phyloP scores from a whole-genome alignment of 2,329 filamentous ascomycete genomes.

The Elsinoe necatrix region DNA sequence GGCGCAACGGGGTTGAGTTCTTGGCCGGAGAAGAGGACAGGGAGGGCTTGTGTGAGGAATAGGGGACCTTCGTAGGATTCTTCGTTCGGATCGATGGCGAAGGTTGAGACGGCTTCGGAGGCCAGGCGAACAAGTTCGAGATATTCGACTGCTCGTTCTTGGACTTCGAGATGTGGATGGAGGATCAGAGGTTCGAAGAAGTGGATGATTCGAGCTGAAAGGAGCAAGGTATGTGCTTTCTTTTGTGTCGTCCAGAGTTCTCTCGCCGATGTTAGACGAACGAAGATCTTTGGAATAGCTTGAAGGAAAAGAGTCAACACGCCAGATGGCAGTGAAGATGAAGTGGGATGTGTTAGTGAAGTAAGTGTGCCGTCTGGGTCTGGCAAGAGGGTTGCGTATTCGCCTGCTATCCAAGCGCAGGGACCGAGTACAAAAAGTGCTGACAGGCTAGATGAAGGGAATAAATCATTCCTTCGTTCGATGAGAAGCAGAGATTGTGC shows the following conservation, averaged over 20 bases:
- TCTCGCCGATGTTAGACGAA: slow-evolving; percentile 57
- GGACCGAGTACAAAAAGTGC: slow-evolving; percentile 61
- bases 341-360: slow-evolving; percentile 61
- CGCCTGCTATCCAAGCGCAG: slow-evolving; percentile 77
- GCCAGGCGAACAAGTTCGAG: slow-evolving; percentile 81
- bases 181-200: slow-evolving; percentile 69
- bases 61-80: slow-evolving; percentile 72
- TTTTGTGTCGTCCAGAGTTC: slow-evolving; percentile 63
- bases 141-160: slow-evolving; percentile 89
- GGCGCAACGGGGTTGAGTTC: slow-evolving; percentile 85
- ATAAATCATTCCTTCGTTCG: slow-evolving; percentile 51
- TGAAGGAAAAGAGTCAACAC: slow-evolving; percentile 75
- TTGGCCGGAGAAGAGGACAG: slow-evolving; percentile 73
- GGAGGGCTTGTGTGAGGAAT: slow-evolving; percentile 82
- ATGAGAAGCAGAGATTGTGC: slow-evolving; percentile 65
- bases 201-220: slow-evolving; percentile 74
- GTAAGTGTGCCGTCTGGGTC: slow-evolving; percentile 65
- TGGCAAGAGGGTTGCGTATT: slow-evolving; percentile 67
- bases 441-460: slow-evolving; percentile 42
- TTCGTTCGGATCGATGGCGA: slow-evolving; percentile 48
- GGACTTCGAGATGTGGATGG: slow-evolving; percentile 85
- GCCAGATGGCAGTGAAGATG: slow-evolving; percentile 49
- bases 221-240: slow-evolving; percentile 64
- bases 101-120: slow-evolving; percentile 66
- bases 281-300: slow-evolving; percentile 76